Base-by-base conservation (phyloP, 1,139 yeast genomes). In the Suhomyces bribrorum region DNA sequence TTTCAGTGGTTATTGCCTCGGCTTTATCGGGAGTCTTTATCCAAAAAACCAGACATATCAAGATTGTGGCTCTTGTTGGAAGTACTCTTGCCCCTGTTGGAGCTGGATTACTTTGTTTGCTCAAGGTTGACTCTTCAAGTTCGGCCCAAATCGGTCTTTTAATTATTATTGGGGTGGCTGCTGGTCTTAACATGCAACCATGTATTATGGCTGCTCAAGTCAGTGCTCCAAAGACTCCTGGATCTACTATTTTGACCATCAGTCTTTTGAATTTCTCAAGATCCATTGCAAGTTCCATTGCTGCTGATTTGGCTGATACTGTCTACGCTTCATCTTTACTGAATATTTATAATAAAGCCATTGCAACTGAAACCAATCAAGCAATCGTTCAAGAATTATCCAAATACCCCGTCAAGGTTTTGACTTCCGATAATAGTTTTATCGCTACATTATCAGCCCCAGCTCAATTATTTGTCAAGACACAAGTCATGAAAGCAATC, bases 191-290 rank as follows among this genome's bases (percentile, higher is more conserved):
- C 35, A 50, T 64, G 57, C 73, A 66, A 49, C 47, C 60, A n/a
- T 33, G 57, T 2, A 39, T 65, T 9, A 50, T 62, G 18, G 50
- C 59, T 3, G 54, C 64, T 3, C 72, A 66, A 46, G 47, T 67
- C 3, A 45, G 52, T 13, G 71, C 73, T 4, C 73, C 73, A 18
- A 58, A 62, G 37, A 51, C 61, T 5, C 61, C 66, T 3, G 73
- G 73, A n/a, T 61, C 64, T 5, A 53, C 57, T 17, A 69, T 70
- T 32, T 50, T 66, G 60, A 56, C 70, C 5, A 66, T 73, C 3
- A 53, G 68, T 4, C 59, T 60, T 33, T 26, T 64, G 17, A 61
- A 60, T 44, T 65, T 66, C 41, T 40, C 44, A 17, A 61, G 73
- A 47, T 50, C 64, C 2, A 43, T 68, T 14, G 61, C 62, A 5